Evolutionary conservation across 2,329 filamentous ascomycete genomes (phyloP).

Genomic region (Leptodontidium sp.): DNA sequence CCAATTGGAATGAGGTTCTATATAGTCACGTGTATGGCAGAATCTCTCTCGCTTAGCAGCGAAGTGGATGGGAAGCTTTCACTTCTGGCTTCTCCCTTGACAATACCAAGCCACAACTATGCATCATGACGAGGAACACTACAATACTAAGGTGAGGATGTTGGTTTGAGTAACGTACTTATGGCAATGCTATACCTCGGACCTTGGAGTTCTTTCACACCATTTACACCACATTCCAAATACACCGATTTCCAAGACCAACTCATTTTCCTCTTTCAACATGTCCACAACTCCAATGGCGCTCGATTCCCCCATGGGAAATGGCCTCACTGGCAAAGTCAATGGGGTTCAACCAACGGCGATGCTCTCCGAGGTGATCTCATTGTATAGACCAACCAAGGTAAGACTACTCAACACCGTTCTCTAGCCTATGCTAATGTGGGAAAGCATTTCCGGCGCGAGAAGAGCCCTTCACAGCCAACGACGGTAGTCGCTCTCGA

Average conservation of each 20-base stretch:
- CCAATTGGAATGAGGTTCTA: neutral
- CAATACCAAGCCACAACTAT: slow-evolving; percentile 6
- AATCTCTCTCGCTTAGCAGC: neutral
- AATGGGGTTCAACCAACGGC: slow-evolving; percentile 50
- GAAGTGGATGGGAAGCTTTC: neutral
- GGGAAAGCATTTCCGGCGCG: slow-evolving; percentile 64
- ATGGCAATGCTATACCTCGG: neutral
- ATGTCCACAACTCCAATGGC: slow-evolving; percentile 47
- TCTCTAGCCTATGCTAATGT: slow-evolving; percentile 26
- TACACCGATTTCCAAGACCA: neutral
- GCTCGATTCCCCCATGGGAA: slow-evolving; percentile 45
- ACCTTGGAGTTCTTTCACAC: neutral
- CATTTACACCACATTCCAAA: neutral
- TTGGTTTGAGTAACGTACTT: neutral
- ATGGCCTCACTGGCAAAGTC: slow-evolving; percentile 34
- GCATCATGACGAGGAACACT: neutral
- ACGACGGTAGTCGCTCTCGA: slow-evolving; percentile 87
- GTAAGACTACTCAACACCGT: slow-evolving; percentile 54
- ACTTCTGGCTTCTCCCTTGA: neutral
- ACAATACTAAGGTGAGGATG: neutral
- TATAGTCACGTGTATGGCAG: neutral
- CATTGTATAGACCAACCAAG: slow-evolving; percentile 81
- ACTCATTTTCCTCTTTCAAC: neutral
- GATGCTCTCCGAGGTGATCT: slow-evolving; percentile 80
- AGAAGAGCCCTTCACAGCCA: slow-evolving; percentile 47